These are phyloP conservation scores for Zopfochytrium polystomum DNA, from an alignment of 371 early-diverging fungal genomes.

Conservation along the genomic window DNA sequence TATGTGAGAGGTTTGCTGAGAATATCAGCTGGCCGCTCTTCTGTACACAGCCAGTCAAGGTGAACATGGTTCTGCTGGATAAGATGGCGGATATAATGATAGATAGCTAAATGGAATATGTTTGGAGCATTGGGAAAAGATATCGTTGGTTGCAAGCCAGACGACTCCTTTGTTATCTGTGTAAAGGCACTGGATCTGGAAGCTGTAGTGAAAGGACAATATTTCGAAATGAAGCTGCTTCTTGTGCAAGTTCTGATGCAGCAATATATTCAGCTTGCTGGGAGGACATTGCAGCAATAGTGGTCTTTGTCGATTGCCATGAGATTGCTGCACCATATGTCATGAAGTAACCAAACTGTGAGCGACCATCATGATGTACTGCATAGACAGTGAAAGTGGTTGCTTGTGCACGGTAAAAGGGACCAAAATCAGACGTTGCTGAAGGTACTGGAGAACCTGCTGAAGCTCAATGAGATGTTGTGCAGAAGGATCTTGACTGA, in stretches of 20 bases:
- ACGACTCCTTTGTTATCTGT: constrained; percentile 18
- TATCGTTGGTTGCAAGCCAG: constrained; percentile 8
- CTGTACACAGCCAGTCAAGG: no score
- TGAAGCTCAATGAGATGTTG: constrained; percentile 22
- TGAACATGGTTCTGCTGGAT: no score
- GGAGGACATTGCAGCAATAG: constrained; percentile 12
- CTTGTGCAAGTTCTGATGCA: constrained; percentile 13
- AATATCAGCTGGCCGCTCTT: no score
- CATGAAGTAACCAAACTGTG: constrained; percentile 19
- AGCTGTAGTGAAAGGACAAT: constrained; percentile 4
- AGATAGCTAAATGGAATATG: no score
- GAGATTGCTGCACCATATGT: constrained; percentile 5
- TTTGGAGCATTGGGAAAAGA: constrained; percentile 10
- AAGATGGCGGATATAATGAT: no score
- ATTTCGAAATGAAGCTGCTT: constrained; percentile 10
- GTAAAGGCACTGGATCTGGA: not conserved
- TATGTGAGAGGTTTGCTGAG: no score
- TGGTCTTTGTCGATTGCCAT: constrained; percentile 13
- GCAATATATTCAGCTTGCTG: constrained; percentile 26
- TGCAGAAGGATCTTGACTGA: constrained; percentile 19
- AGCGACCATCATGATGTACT: constrained; percentile 1
- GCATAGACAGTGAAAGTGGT: constrained; percentile 14
- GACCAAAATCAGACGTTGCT: constrained; percentile 1
- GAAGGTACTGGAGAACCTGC: constrained; percentile 24
- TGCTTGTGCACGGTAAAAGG: constrained; percentile 8